phyloP scores from a whole-genome alignment of 2,329 filamentous ascomycete genomes.

The Alternaria angustiovoidea region DNA sequence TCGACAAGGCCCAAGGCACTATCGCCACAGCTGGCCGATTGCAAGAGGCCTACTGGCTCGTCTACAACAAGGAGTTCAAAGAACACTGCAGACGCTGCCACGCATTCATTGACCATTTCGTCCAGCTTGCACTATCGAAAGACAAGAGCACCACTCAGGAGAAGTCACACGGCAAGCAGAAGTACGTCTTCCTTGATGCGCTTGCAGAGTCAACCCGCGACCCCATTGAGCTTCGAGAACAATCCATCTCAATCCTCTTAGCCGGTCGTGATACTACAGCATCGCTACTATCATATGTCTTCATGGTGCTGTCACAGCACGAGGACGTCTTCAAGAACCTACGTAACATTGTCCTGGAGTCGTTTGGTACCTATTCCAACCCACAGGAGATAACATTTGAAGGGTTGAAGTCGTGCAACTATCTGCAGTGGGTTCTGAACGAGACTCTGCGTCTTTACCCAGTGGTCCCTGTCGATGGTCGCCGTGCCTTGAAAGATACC shows the following conservation, averaged over 20 bases:
- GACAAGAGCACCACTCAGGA: conserved; percentile 18
- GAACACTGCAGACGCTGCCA: conserved; percentile 39
- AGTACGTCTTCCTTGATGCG: conserved; percentile 84
- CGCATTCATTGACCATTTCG: conserved; percentile 38
- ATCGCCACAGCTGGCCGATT: conserved; percentile 31
- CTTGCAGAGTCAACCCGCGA: conserved; percentile 77
- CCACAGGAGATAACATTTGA: conserved; percentile 53
- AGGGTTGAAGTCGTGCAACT: conserved; percentile 41
- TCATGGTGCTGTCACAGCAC: conserved; percentile 56
- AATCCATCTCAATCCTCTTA: conserved; percentile 80
- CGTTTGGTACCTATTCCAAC: conserved; percentile 53
- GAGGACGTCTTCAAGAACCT: conserved; percentile 46
- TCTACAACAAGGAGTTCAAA: conserved; percentile 38
- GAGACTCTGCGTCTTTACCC: conserved; percentile 49
- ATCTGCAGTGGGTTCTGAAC: conserved; percentile 45
- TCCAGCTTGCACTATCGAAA: conserved; percentile 32
- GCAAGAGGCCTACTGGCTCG: conserved; percentile 44
- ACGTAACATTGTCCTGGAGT: conserved; percentile 45
- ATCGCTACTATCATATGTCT: conserved; percentile 76
- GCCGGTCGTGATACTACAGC: conserved; percentile 90
- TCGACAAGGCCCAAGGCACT: conserved; percentile 31
- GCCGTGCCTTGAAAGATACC: conserved; percentile 43
- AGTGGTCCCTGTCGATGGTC: conserved; percentile 43
- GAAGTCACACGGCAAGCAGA: conserved; percentile 30
- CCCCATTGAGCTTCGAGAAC: conserved; percentile 75